Percentiles rank a stretch among this genome's conserved stretches.
Conservation (phyloP, 345 rosid genomes). For the Rhodamnia rubescens region DNA sequence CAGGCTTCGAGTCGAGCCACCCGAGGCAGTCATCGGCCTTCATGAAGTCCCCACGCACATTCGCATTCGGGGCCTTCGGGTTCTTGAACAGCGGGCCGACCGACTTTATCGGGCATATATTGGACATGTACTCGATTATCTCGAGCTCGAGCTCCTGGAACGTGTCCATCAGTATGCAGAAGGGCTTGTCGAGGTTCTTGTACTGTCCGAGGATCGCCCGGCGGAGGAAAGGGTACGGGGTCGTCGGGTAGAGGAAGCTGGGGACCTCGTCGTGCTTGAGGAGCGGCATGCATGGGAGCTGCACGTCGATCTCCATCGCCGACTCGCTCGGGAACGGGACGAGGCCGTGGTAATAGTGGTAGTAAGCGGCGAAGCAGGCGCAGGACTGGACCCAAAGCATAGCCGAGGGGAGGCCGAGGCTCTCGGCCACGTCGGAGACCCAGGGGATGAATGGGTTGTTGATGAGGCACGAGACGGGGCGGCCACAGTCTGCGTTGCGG, state of each 20-base stretch:
- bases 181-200: constrained; percentile 48
- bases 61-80: constrained; percentile 20
- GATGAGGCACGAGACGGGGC: constrained; percentile 70
- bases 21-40: constrained; percentile 51
- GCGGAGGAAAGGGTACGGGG: constrained; percentile 30
- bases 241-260: constrained; percentile 51
- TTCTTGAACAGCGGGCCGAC: constrained; percentile 53
- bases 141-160: constrained; percentile 66
- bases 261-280: constrained; percentile 74
- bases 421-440: constrained; percentile 70
- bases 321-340: constrained; percentile 44
- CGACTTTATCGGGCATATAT: constrained; percentile 30
- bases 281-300: constrained; percentile 58
- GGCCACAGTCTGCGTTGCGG: constrained; percentile 33
- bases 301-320: constrained; percentile 48
- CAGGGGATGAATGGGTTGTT: constrained; percentile 82
- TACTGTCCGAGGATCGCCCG: constrained; percentile 51
- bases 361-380: constrained; percentile 62
- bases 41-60: constrained; percentile 33
- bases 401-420: constrained; percentile 66
- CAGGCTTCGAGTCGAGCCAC: constrained; percentile 65
- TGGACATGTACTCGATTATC: constrained; percentile 52
- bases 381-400: constrained; percentile 93
- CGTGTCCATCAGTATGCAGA: constrained; percentile 63
- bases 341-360: constrained; percentile 38